Evolutionary conservation across 257 asterid genomes (phyloP), one percentile per base, ranked within the genome.

Genomic region (Capsicum rhomboideum): DNA sequence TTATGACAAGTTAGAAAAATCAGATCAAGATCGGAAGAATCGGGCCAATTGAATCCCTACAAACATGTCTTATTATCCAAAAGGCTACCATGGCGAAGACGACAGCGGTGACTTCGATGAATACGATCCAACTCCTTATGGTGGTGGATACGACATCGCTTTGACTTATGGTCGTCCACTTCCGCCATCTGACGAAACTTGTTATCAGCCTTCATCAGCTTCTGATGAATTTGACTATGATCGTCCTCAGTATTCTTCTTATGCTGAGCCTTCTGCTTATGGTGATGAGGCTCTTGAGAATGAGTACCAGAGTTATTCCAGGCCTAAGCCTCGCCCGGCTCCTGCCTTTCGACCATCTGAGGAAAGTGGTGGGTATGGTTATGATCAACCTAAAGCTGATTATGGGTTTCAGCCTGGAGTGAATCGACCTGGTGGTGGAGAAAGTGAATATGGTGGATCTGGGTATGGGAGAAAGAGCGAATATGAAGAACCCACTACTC

Each of bases 71-170:
- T 95, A 94, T 94, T 94, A 86, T 10, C 90, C 95, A 0, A 92
- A 89, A 86, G 98, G 92, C 85, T 94, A 92, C 89, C 91, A 72
- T 34, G 90, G 84, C 69, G 55, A 54, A 80, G 94, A 94, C 59
- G 93, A 89, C 21, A 92, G 89, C 49, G 93, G 88, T 80, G 97
- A 92, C 86, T 96, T 92, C 89, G 94, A 93, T 55, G 98, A 94
- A 86, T 94, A 84, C 88, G 99, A 96, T 75, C 79, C 97, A 72
- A 92, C 97, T 82, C 99, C 98, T 1, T 96, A 94, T 87, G 93
- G 92, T 40, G 99, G 99, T 16, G 98, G 98, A 37, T 96, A 94
- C 90, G 93, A 94, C 90, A 91, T 93, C 55, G 18, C 83, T 5
- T 20, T 91, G 69, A 92, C 93, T 54, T 96, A 92, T 87, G 99